Base-by-base conservation (phyloP, 805 yeast genomes). In the Kurtzmaniella cleridarum region DNA sequence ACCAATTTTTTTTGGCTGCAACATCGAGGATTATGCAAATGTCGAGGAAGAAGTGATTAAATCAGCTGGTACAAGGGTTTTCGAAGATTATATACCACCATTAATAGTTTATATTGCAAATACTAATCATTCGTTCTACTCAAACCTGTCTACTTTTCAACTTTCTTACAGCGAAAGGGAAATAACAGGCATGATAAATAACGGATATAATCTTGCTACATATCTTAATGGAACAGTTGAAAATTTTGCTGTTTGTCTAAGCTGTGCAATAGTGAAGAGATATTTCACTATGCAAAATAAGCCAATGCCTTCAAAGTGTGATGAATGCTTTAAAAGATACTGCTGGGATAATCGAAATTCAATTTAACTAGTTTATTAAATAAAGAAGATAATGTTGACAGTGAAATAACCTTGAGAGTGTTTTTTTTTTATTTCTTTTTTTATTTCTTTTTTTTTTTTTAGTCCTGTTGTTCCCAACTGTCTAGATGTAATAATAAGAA, bases 121-220 rank as follows among this genome's bases (percentile, higher is more conserved):
- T 48, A 48, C 60, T 2, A 44, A 64, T 17, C 61, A 65, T 36
- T 53, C 71, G 0, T 74, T 55, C 42, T 43, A 54, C 0, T 69
- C 84, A 2, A 80, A 79, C 50, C 70, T 73, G 0, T 78, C 84
- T 1, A 79, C 85, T 0, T 79, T 80, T 54, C 73, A 76, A 45
- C 54, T 76, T 35, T 67, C 71, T 16, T 80, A 78, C 51, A 64
- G 63, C 2, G 50, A 56, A 10, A 51, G 49, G 0, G 84, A 79
- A 49, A 60, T 65, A 4, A 41, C 47, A 2, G 54, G 58, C 3
- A 71, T 78, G 76, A 51, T 78, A 23, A 51, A 59, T 30, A 79
- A 78, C 46, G 83, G 84, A 0, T 71, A 63, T 46, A 65, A 67
- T 34, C 53, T 80, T 18, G 81, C 76, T 27, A 71, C 79, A 0